Evolutionary conservation across 352 stramenopile species (phyloP).

Genomic region (Phytopythium mirpurense): DNA sequence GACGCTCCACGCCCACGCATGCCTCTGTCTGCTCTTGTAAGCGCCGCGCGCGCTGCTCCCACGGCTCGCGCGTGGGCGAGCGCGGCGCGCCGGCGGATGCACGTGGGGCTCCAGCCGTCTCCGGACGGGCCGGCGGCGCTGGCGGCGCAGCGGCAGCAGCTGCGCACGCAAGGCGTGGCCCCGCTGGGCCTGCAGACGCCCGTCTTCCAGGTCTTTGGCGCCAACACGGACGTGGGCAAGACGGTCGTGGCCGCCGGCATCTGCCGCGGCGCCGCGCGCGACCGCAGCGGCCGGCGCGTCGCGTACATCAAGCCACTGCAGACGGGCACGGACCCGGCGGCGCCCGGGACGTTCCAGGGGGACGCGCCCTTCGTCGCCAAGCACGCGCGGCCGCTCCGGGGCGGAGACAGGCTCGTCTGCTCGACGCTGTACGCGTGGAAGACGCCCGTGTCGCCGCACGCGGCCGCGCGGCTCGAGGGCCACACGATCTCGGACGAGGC

Average conservation of each 20-base stretch:
- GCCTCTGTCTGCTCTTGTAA: no score
- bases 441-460: constrained; percentile 92
- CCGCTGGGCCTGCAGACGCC: constrained; percentile 55
- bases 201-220: constrained; percentile 92
- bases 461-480: constrained; percentile 87
- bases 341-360: constrained; percentile 42
- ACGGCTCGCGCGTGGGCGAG: not conserved
- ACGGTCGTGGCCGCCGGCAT: constrained; percentile 94
- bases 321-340: constrained; percentile 77
- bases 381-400: constrained; percentile 19
- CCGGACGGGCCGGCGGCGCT: constrained; percentile 23
- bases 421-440: constrained; percentile 94
- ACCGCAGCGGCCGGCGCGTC: constrained; percentile 20
- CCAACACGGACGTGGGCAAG: constrained; percentile 98
- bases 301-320: constrained; percentile 97
- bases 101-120: constrained; percentile 42
- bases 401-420: constrained; percentile 27
- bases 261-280: constrained; percentile 60
- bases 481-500: constrained; percentile 83
- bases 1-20: no score
- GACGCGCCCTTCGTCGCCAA: constrained; percentile 86
- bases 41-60: no score
- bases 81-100: constrained; percentile 20
- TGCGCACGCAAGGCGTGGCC: constrained; percentile 49
- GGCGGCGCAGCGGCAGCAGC: constrained; percentile 33